Evolutionary conservation across 1,139 yeast species (phyloP), one percentile per base, ranked within the genome.

Genomic region (Pneumocystis murina): DNA sequence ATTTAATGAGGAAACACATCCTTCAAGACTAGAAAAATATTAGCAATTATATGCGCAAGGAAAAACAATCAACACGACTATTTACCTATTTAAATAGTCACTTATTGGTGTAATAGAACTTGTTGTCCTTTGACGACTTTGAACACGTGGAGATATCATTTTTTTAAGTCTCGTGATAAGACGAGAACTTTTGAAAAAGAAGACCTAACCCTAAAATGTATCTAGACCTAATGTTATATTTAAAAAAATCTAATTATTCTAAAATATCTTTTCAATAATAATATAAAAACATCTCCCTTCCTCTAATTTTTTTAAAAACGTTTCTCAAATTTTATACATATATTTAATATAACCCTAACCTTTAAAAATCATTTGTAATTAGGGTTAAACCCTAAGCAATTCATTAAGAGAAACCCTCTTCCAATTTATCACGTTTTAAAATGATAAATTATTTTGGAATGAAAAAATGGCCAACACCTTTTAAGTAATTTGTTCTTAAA

Each of bases 401-500:
- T 33, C 35, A 33, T 33, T 33, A 33, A 5, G 35, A 7, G 4
- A 33, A 33, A 33, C 35, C 8, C 35, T 33, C 35, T 5, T 33
- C 35, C 4, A 33, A 33, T 33, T 4, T 4, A 28, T 20, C 10
- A 43, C 10, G 8, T 20, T 5, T 20, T 5, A 24, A 20, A 24
- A 43, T 5, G 55, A 5, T 43, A 1, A 43, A 20, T 20, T 43
- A 43, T 20, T 43, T 43, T 61, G 68, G 68, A 55, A 59, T 66
- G 62, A 63, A 64, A 41, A 67, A 67, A 64, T 79, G 76, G 70
- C 75, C 80, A 61, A 78, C 81, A 58, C 82, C 82, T 62, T 67
- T 79, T 7, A 24, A 65, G 70, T 82, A 70, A 82, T 80, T 73
- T 82, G 79, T 71, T 80, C 78, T 79, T 81, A 84, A 84, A 85